phyloP scores from a whole-genome alignment of 2,329 filamentous ascomycete genomes.

The Colletotrichum gigasporum region DNA sequence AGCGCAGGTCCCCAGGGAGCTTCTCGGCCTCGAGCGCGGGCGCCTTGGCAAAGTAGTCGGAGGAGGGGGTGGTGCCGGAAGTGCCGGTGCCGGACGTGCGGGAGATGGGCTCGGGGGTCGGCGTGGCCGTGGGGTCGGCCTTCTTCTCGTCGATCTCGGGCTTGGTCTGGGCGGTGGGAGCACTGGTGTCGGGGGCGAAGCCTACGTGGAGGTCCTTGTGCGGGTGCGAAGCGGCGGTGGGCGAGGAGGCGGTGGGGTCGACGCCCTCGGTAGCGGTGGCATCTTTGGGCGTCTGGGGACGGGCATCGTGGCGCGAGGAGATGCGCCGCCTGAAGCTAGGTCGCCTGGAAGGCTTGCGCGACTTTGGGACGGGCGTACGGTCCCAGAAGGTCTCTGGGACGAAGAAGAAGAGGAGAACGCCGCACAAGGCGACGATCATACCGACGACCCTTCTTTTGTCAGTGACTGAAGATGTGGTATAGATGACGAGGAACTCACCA shows the following conservation, averaged over 20 bases:
- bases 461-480: conserved; percentile 18
- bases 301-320: conserved; percentile 47
- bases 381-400: conserved; percentile 98
- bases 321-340: conserved; percentile 58
- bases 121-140: not conserved
- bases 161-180: too few relatives aligned
- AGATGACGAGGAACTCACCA: conserved; percentile 64
- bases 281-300: not conserved
- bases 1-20: conserved; percentile 42
- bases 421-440: conserved; percentile 78
- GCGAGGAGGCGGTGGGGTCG: not conserved
- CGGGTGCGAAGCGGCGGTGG: conserved; percentile 25
- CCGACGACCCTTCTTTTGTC: conserved; percentile 73
- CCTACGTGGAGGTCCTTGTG: conserved; percentile 43
- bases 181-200: conserved; percentile 38
- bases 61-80: conserved; percentile 33
- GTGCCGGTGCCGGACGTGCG: conserved; percentile 33
- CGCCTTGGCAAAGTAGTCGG: conserved; percentile 38
- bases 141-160: not conserved
- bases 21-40: conserved; percentile 53
- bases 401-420: conserved; percentile 83
- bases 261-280: not conserved
- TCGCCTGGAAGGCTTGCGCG: conserved; percentile 48
- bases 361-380: conserved; percentile 68
- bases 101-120: not conserved